Base-by-base conservation (phyloP, 805 yeast species). In the Yarrowia yakushimensis region DNA sequence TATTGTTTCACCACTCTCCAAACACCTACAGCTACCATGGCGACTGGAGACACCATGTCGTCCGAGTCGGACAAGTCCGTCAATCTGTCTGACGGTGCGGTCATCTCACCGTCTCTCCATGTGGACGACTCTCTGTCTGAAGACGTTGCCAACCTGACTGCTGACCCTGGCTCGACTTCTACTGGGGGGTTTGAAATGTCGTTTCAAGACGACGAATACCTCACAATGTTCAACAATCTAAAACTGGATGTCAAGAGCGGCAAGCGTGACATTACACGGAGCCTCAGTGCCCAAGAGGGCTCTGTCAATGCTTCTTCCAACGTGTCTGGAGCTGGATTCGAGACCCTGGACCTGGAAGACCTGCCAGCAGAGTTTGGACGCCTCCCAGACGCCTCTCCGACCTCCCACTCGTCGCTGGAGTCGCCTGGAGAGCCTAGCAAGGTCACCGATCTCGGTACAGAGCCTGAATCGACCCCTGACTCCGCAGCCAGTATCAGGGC, bases 211-310 rank as follows among this genome's bases (percentile, higher is more conserved):
- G 59, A 36, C 12, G 43, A 52, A 17, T 34, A 34, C 10, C 43
- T 36, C 17, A 10, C 30, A 33, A 52, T 52, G 59, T 52, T 52
- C 59, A 25, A 52, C 23, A 25, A 36, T 11, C 59, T 52, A 20
- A 52, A 52, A 15, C 43, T 52, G 20, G 55, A 48, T 25, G 55
- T 48, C 55, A 48, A 48, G 55, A 48, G 55, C 52, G 52, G 52
- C 36, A 45, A 45, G 23, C 36, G 52, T 2, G 52, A 45, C 13
- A 45, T 45, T 4, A 45, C 52, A 2, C 52, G 20, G 36, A 45
- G 36, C 25, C 17, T 30, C 27, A 20, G 36, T 12, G 36, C 52
- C 6, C 36, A 30, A 11, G 17, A 8, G 9, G 27, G 31, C 15
- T 15, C 48, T 12, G 5, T 9, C 42, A 18, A 36, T 17, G 10